Base-by-base conservation (phyloP, 202 grass and related monocot genomes). In the Schoenoplectus tabernaemontani region DNA sequence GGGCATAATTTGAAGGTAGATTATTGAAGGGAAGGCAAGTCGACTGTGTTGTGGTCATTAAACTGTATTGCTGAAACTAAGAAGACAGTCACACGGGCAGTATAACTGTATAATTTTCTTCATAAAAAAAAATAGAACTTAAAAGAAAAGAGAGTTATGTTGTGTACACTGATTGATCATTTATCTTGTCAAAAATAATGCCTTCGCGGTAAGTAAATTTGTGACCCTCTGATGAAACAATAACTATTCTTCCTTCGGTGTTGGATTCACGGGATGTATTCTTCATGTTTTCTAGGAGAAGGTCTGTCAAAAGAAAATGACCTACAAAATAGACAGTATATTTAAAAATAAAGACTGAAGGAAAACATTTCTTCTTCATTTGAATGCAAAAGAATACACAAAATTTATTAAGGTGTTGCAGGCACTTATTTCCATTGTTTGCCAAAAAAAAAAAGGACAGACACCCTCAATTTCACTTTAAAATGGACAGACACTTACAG, bases 251-350 rank as follows among this genome's bases (percentile, higher is more conserved):
- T 85, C 91, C 94, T 89, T 97, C 89, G 19, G 85, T 44, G 61
- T 89, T 87, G 60, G 87, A 90, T 84, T 90, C 86, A 50, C 0
- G 78, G 46, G 87, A 84, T 9, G 94, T 87, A 57, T 87, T 93
- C 83, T 97, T 93, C 91, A 97, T 92, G 50, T 77, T 93, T 43
- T 93, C 94, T 83, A 92, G 66, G 42, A 97, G 82, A 84, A 97
- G 94, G 64, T 93, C 23, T 9, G 91, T 97, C 76, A 97, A 69
- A 68, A 97, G 95, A 87, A 97, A 97, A 89, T 97, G 91, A 15
- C 95, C 91, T 97, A 76, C 37, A 93, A 80, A 85, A 72, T 72
- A 16, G 23, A 47, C 43, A 30, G 43, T 32, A 72, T 30, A 1
- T 28, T 82, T 43, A 78, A 41, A 20, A 33, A 83, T 50, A 24